Base-by-base conservation (phyloP, 2,329 filamentous ascomycete genomes). In the Domatiomyces globalis region DNA sequence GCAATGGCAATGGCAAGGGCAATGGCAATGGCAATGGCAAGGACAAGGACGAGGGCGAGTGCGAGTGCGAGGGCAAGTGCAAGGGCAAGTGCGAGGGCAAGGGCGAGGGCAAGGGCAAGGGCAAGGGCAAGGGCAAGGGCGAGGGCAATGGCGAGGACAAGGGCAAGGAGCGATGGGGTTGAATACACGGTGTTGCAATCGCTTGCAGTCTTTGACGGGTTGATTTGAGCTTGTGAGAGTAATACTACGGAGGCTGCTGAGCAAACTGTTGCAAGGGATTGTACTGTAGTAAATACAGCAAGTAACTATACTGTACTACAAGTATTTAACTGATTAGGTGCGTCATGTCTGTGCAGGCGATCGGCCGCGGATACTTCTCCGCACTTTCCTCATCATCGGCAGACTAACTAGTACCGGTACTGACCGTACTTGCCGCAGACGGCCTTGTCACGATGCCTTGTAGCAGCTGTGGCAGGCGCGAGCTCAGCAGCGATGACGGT, bases 401-500 rank as follows among this genome's bases (percentile, higher is more conserved):
- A 39, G 33, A 39, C 33, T 39, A 39, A 15, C 15, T 33, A 10
- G 29, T 10, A 10, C 9, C 29, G 9, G 12, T 33, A 33, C 9
- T 33, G 9, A 33, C n/a, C n/a, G 29, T 33, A 5, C 33, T 5
- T 39, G 33, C 33, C 33, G 15, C 33, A 10, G 2, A 5, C 15
- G 12, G 33, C 15, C 15, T 5, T 15, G 33, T 15, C 15, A 39
- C 33, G 33, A 39, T 39, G 33, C 8, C 10, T 15, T 15, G 9
- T 15, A 4, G 33, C 33, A 39, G 33, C 10, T 15, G 36, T 50
- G 49, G 48, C 27, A 51, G 51, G 49, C 49, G 52, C 49, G 52
- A 51, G 56, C 57, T 55, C 57, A 59, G 53, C 56, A 56, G 52
- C 49, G 54, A 59, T 59, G 57, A 58, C 52, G 12, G 49, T 51